Base-by-base conservation (phyloP, 2,329 filamentous ascomycete species). In the Colletotrichum sp. region DNA sequence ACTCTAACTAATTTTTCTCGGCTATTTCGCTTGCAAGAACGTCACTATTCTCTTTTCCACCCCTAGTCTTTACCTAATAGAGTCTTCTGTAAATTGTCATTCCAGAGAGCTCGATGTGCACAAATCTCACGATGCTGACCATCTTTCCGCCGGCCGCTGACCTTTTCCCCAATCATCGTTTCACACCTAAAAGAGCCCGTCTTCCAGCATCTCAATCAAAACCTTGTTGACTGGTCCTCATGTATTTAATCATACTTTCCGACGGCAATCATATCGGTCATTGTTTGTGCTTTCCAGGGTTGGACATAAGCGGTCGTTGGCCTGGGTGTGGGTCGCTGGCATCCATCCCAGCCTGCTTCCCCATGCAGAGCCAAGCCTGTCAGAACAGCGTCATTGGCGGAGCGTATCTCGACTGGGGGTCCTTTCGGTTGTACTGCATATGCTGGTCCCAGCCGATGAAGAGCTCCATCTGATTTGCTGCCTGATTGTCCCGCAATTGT, bases 11-110 rank as follows among this genome's bases (percentile, higher is more conserved):
- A 11, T n/a, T 44, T 44, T 11, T 44, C 39, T 12, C 19, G 1
- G 39, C 39, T 44, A 44, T 12, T n/a, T n/a, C 19, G 39, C 39
- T 6, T 44, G 19, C 9, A n/a, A 44, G 19, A 44, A 44, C 19
- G 5, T 2, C 39, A 44, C 39, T 44, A 1, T n/a, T 0, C 39
- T 44, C 19, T n/a, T 12, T n/a, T 44, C 3, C 1, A 3, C 19
- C 16, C 19, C 19, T 25, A 44, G 19, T 44, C 8, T 0, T n/a
- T 44, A n/a, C 19, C 5, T 44, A n/a, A n/a, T n/a, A 12, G 9
- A 44, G 1, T 49, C 9, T 49, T 12, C 9, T 49, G 39, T 49
- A 19, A n/a, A 4, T n/a, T n/a, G 39, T 12, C 9, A 6, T 49
- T 12, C 19, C 39, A 49, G 5, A n/a, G 19, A 49, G 39, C 39